These are phyloP conservation scores for Diaporthe sp. DNA, from an alignment of 2,329 filamentous ascomycete species.

Conservation along the genomic window DNA sequence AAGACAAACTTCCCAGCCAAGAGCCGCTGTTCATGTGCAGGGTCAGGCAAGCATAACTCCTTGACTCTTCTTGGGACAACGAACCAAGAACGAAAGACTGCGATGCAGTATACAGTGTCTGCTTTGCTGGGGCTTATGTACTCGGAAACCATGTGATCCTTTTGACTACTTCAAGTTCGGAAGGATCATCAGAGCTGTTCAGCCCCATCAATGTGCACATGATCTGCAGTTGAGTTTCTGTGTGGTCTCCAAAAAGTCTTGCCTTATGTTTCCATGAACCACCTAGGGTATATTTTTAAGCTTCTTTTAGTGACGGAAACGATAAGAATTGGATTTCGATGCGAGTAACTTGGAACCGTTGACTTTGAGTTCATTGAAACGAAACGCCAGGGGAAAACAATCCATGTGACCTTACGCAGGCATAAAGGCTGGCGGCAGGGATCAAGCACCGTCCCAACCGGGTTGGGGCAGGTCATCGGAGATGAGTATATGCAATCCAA, in stretches of 20 bases:
- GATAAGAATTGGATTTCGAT: not conserved
- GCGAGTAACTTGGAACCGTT: not conserved
- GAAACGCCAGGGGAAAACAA: not conserved
- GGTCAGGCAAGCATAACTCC: not conserved
- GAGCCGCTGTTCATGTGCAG: not conserved
- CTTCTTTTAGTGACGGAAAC: not conserved
- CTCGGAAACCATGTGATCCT: not conserved
- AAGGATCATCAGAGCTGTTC: not conserved
- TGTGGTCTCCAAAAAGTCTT: not conserved
- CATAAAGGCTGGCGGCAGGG: not conserved
- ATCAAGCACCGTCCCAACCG: not conserved
- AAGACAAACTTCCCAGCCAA: not conserved
- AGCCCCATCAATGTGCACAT: not conserved
- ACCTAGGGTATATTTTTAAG: not conserved
- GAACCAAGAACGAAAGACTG: too few species aligned
- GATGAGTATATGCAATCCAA: conserved; percentile 16
- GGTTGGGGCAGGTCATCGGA: not conserved
- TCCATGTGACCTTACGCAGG: not conserved
- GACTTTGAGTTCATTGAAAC: conserved; percentile 3
- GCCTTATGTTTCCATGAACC: not conserved
- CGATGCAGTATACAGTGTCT: not conserved
- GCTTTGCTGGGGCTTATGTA: not conserved
- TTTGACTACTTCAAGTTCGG: too few species aligned
- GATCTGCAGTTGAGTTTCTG: not conserved
- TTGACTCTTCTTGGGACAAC: too few species aligned